Evolutionary conservation across 1,284 basidiomycete genomes (phyloP).

Genomic region (Hypsizygus ulmarius): DNA sequence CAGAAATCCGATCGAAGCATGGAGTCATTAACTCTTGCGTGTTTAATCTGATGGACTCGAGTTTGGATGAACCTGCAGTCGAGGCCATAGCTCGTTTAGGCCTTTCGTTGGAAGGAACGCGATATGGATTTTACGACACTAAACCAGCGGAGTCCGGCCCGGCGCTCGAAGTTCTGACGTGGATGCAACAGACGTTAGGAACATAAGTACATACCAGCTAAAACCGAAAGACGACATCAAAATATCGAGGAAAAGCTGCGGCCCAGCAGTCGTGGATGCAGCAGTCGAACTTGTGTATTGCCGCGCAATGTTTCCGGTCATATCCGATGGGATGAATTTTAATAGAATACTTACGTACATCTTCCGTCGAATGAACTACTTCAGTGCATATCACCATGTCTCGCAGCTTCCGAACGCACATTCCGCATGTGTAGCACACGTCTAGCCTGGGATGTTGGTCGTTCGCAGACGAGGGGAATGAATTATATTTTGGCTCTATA

Average conservation of each 20-base stretch:
- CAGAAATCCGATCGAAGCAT: conserved; percentile 55
- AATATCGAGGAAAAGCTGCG: neutral
- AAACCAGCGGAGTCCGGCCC: conserved; percentile 16
- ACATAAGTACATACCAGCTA: neutral
- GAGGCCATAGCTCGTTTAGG: conserved; percentile 18
- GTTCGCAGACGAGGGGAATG: neutral
- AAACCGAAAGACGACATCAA: neutral
- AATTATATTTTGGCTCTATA: conserved; percentile 18
- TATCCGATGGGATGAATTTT: too few species aligned
- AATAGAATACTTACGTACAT: too few species aligned
- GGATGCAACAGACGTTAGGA: conserved; percentile 39
- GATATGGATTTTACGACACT: conserved; percentile 47
- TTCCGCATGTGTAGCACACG: neutral
- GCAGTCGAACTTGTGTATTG: too few species aligned
- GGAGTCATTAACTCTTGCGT: conserved; percentile 56
- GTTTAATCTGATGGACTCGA: conserved; percentile 29
- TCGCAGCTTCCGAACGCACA: too few species aligned
- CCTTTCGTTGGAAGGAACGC: conserved; percentile 36
- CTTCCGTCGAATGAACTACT: too few species aligned
- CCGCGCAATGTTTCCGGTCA: too few species aligned
- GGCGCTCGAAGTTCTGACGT: conserved; percentile 36
- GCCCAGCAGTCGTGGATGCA: too few species aligned
- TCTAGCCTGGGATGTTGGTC: neutral
- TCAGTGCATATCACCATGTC: neutral
- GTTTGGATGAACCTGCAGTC: conserved; percentile 9